phyloP scores from a whole-genome alignment of 75 land plant species.

The Selaginella moellendorffii region DNA sequence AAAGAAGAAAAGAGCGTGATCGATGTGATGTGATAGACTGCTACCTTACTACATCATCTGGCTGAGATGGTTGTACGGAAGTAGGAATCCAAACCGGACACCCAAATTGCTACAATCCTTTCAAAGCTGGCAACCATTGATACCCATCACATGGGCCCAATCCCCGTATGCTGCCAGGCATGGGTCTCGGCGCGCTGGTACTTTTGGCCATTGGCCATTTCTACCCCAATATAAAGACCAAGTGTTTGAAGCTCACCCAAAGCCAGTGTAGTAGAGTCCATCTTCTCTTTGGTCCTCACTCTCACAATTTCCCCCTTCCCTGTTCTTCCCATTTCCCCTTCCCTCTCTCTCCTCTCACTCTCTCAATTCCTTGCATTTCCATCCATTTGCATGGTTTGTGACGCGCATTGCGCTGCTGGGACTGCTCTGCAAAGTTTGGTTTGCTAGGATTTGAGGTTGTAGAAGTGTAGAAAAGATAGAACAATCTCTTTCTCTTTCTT shows the following conservation, averaged over 20 bases:
- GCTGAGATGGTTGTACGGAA: too few species aligned
- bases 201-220: background rate
- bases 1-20: too few species aligned
- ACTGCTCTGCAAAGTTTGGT: background rate
- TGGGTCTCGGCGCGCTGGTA: background rate
- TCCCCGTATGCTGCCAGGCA: background rate
- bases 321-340: background rate
- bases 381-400: too few species aligned
- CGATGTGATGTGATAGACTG: too few species aligned
- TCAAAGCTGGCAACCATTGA: constrained; percentile 1
- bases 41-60: too few species aligned
- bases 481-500: background rate
- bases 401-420: too few species aligned
- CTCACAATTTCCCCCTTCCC: background rate
- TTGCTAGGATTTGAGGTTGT: background rate
- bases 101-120: background rate
- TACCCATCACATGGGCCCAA: background rate
- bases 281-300: background rate
- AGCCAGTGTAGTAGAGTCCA: background rate
- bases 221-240: background rate
- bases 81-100: background rate
- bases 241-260: too few species aligned
- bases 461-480: background rate
- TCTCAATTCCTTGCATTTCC: background rate
- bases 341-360: background rate